phyloP scores from a whole-genome alignment of 1,139 yeast genomes.

The Candida sp. region DNA sequence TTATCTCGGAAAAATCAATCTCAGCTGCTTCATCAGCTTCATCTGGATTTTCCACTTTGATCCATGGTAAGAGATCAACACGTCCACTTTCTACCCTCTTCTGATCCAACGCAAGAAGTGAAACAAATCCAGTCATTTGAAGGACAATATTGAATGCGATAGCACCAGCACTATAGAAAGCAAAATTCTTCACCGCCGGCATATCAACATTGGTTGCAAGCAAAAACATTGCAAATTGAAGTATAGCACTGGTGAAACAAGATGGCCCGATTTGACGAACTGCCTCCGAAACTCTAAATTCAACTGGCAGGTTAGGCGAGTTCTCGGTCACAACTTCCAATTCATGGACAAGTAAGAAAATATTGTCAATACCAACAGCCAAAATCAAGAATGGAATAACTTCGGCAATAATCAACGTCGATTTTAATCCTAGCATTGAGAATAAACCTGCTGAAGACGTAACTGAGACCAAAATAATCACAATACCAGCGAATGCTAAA shows the following conservation, averaged over 20 bases:
- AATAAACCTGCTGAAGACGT: slow-evolving; percentile 81
- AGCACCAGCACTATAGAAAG: slow-evolving; percentile 86
- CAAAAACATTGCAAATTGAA: slow-evolving; percentile 75
- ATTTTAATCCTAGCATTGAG: slow-evolving; percentile 69
- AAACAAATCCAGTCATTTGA: slow-evolving; percentile 79
- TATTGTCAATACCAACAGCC: slow-evolving; percentile 95
- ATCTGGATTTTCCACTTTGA: slow-evolving; percentile 15
- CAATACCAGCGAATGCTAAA: slow-evolving; percentile 77
- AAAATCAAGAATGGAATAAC: slow-evolving; percentile 93
- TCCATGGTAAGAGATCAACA: slow-evolving; percentile 58
- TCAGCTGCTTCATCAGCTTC: slow-evolving; percentile 12
- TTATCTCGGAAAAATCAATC: slow-evolving; percentile 23
- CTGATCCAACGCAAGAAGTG: slow-evolving; percentile 70
- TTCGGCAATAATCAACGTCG: slow-evolving; percentile 91
- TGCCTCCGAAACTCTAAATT: slow-evolving; percentile 57
- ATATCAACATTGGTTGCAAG: slow-evolving; percentile 79
- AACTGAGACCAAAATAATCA: slow-evolving; percentile 78
- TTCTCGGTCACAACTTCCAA: slow-evolving; percentile 50
- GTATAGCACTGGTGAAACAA: slow-evolving; percentile 69
- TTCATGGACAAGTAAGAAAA: slow-evolving; percentile 82
- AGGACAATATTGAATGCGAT: slow-evolving; percentile 70
- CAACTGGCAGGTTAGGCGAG: slow-evolving; percentile 22
- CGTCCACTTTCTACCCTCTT: slow-evolving; percentile 55
- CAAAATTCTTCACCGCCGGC: slow-evolving; percentile 97
- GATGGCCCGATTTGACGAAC: slow-evolving; percentile 83